phyloP scores from a whole-genome alignment of 2,329 filamentous ascomycete species.

The Cercospora citrullina region DNA sequence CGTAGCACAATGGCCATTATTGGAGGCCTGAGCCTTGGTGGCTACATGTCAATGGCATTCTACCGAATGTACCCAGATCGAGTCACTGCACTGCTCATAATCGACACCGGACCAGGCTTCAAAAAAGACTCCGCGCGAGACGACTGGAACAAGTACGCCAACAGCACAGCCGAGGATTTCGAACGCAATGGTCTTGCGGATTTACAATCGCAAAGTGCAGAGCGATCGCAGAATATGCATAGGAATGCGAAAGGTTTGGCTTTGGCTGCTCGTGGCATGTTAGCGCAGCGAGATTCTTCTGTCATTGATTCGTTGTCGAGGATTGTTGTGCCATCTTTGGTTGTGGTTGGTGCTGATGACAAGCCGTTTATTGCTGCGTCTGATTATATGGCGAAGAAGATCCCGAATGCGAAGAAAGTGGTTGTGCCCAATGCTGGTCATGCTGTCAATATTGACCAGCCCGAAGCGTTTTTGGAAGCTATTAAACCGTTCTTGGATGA shows the following conservation, averaged over 20 bases:
- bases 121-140: slow-evolving; percentile 30
- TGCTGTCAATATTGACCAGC: slow-evolving; percentile 35
- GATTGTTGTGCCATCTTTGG: slow-evolving; percentile 29
- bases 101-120: slow-evolving; percentile 35
- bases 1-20: slow-evolving; percentile 26
- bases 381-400: slow-evolving; percentile 37
- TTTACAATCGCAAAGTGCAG: slow-evolving; percentile 23
- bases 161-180: slow-evolving; percentile 27
- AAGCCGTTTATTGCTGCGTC: slow-evolving; percentile 31
- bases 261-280: slow-evolving; percentile 33
- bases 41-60: slow-evolving; percentile 36
- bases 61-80: slow-evolving; percentile 29
- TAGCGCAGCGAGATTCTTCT: slow-evolving; percentile 29
- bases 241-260: slow-evolving; percentile 31
- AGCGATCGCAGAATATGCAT: slow-evolving; percentile 26
- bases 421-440: slow-evolving; percentile 33
- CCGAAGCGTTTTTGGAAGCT: slow-evolving; percentile 27
- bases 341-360: slow-evolving; percentile 33
- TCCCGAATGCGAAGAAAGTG: slow-evolving; percentile 30
- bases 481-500: slow-evolving; percentile 21
- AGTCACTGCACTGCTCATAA: slow-evolving; percentile 32
- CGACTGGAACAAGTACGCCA: slow-evolving; percentile 31
- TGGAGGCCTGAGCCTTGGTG: slow-evolving; percentile 33
- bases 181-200: slow-evolving; percentile 26
- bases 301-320: slow-evolving; percentile 30